A percentile compares a stretch with the other conserved stretches of the same genome.
Conservation (phyloP, 2,329 filamentous ascomycete genomes). For the Onygena corvina region DNA sequence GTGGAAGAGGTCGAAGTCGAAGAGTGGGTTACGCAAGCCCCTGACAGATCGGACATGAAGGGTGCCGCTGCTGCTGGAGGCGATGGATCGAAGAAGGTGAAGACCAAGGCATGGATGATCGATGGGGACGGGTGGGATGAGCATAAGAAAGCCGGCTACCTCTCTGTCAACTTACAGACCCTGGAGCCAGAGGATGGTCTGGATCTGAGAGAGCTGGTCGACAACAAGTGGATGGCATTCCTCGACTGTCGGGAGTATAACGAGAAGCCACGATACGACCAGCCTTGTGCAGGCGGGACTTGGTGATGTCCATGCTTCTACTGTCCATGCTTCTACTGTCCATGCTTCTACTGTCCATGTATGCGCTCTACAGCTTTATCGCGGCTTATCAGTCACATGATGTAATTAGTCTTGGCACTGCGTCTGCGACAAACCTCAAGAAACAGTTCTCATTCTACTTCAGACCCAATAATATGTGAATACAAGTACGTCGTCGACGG, state of each 20-base stretch:
- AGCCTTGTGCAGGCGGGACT: conserved; percentile 10
- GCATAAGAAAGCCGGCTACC: conserved; percentile 4
- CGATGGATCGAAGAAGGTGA: conserved; percentile 8
- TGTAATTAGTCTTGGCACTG: too few species aligned
- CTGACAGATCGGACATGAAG: conserved; percentile 2
- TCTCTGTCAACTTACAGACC: conserved; percentile 12
- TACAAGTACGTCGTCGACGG: too few species aligned
- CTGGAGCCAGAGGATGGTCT: conserved; percentile 12
- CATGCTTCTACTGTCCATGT: too few species aligned
- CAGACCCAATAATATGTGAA: too few species aligned
- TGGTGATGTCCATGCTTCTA: conserved; percentile 11
- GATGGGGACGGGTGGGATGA: not conserved
- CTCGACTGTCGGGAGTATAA: conserved; percentile 10
- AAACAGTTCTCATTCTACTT: too few species aligned
- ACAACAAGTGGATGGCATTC: conserved; percentile 14
- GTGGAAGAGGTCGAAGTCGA: conserved; percentile 11
- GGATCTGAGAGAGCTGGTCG: conserved; percentile 11
- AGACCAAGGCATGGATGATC: conserved; percentile 12
- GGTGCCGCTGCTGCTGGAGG: not conserved
- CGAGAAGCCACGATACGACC: conserved; percentile 8
- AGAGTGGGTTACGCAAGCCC: not conserved
- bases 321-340: too few species aligned
- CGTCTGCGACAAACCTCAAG: too few species aligned
- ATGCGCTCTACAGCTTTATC: too few species aligned
- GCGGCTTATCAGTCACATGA: too few species aligned